phyloP scores from a whole-genome alignment of 2,329 filamentous ascomycete species.

The Xylariaceae sp. region DNA sequence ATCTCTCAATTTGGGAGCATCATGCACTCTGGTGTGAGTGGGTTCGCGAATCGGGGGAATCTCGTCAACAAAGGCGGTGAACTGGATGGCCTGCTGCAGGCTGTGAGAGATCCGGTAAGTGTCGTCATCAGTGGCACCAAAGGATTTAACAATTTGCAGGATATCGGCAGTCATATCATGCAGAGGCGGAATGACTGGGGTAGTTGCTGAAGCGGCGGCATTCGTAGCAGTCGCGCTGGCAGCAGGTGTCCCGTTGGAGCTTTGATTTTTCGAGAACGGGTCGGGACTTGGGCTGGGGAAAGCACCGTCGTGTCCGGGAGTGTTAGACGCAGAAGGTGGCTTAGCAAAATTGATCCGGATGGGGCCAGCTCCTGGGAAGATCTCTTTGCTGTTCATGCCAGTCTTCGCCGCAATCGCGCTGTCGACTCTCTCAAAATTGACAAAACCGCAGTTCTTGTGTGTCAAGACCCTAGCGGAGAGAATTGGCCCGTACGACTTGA shows the following conservation, averaged over 20 bases:
- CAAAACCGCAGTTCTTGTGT: conserved; percentile 98
- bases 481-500: conserved; percentile 87
- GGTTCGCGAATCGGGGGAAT: conserved; percentile 88
- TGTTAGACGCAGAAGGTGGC: conserved; percentile 83
- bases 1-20: conserved; percentile 90
- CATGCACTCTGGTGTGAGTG: conserved; percentile 81
- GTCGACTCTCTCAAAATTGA: conserved; percentile 91
- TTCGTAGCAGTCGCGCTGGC: conserved; percentile 24
- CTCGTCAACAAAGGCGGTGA: conserved; percentile 69
- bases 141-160: conserved; percentile 77
- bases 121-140: conserved; percentile 82
- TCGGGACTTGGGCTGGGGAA: conserved; percentile 91
- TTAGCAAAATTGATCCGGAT: conserved; percentile 97
- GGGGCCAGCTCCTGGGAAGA: conserved; percentile 92
- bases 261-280: conserved; percentile 62
- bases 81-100: conserved; percentile 74
- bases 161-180: conserved; percentile 79
- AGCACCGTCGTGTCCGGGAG: conserved; percentile 81
- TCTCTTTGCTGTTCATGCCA: conserved; percentile 91
- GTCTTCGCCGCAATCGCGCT: conserved; percentile 87
- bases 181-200: conserved; percentile 68
- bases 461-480: conserved; percentile 89
- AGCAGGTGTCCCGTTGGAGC: conserved; percentile 40
- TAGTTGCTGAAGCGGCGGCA: conserved; percentile 39
- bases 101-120: conserved; percentile 65